Conservation (phyloP, 805 yeast species). For the Lachancea nothofagi region DNA sequence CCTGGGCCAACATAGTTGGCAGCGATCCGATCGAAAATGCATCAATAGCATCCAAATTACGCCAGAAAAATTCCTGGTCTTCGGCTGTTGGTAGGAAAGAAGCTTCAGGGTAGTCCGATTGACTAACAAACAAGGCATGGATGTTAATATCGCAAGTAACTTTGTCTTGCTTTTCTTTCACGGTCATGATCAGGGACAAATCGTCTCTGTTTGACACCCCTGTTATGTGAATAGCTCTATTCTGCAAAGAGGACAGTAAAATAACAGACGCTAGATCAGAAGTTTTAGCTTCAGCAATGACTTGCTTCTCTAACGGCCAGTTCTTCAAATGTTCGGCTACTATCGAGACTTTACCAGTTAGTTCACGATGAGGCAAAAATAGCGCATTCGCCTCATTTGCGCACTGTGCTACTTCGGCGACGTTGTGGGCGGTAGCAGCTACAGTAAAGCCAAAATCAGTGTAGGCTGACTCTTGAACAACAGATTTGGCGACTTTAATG, state of each 20-base stretch:
- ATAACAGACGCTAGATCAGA: slow-evolving; percentile 90
- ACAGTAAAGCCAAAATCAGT: slow-evolving; percentile 80
- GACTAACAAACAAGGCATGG: slow-evolving; percentile 69
- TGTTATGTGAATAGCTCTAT: slow-evolving; percentile 80
- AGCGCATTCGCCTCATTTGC: slow-evolving; percentile 68
- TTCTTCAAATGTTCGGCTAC: slow-evolving; percentile 72
- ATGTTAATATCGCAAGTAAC: slow-evolving; percentile 90
- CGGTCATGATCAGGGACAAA: slow-evolving; percentile 74
- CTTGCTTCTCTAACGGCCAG: slow-evolving; percentile 83
- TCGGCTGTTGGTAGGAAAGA: slow-evolving; percentile 69
- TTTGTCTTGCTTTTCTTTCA: slow-evolving; percentile 71
- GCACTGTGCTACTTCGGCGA: slow-evolving; percentile 54
- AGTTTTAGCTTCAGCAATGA: slow-evolving; percentile 86
- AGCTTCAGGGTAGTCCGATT: slow-evolving; percentile 66
- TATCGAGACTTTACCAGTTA: slow-evolving; percentile 65
- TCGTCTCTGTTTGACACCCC: slow-evolving; percentile 79
- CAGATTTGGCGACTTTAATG: slow-evolving; percentile 52
- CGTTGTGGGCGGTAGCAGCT: slow-evolving; percentile 73
- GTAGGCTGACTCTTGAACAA: slow-evolving; percentile 54
- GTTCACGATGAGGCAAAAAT: slow-evolving; percentile 73
- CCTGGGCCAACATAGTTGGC: slow-evolving; percentile 68
- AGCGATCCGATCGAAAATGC: slow-evolving; percentile 80
- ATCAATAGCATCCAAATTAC: slow-evolving; percentile 63
- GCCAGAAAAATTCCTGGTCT: slow-evolving; percentile 83
- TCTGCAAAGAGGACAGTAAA: slow-evolving; percentile 81